A percentile compares a stretch with the other conserved stretches of the same genome.
These are phyloP conservation scores for Dipteronia dyeriana DNA, from an alignment of 345 rosid species.

Conservation along the genomic window DNA sequence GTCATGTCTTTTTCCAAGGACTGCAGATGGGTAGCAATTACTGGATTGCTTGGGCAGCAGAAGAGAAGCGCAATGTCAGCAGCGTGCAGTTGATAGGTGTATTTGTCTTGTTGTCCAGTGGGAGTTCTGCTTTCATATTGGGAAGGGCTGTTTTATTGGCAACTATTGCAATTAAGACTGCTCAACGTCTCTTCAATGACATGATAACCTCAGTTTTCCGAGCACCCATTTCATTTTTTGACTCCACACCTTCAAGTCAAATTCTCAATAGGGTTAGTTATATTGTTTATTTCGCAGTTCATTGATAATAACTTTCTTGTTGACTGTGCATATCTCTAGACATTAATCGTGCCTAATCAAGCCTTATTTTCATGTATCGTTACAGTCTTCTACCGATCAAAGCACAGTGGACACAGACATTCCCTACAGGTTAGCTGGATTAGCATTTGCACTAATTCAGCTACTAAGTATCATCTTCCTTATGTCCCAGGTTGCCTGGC, in stretches of 20 bases:
- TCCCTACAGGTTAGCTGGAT: constrained; percentile 73
- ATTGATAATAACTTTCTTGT: background rate
- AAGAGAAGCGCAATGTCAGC: constrained; percentile 33
- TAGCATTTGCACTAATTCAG: constrained; percentile 78
- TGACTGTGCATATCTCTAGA: background rate
- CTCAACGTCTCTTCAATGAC: constrained; percentile 55
- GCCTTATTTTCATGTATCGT: background rate
- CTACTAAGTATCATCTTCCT: constrained; percentile 60
- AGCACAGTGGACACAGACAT: constrained; percentile 74
- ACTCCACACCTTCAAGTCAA: constrained; percentile 70
- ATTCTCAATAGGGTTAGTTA: constrained; percentile 60
- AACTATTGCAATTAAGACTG: constrained; percentile 58
- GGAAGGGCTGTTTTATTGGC: constrained; percentile 67
- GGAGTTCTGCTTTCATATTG: constrained; percentile 64
- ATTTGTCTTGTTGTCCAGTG: constrained; percentile 56
- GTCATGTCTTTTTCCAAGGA: constrained; percentile 64
- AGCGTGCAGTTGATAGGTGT: constrained; percentile 46
- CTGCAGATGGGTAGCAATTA: constrained; percentile 71
- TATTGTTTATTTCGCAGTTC: background rate
- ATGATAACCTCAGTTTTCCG: constrained; percentile 63
- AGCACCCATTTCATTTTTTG: constrained; percentile 69
- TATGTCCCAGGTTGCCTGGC: constrained; percentile 73
- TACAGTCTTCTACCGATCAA: constrained; percentile 76
- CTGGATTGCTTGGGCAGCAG: constrained; percentile 79
- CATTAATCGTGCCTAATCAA: background rate